These are phyloP conservation scores for Trametes versicolor DNA, from an alignment of 1,284 basidiomycete species.

Conservation along the genomic window DNA sequence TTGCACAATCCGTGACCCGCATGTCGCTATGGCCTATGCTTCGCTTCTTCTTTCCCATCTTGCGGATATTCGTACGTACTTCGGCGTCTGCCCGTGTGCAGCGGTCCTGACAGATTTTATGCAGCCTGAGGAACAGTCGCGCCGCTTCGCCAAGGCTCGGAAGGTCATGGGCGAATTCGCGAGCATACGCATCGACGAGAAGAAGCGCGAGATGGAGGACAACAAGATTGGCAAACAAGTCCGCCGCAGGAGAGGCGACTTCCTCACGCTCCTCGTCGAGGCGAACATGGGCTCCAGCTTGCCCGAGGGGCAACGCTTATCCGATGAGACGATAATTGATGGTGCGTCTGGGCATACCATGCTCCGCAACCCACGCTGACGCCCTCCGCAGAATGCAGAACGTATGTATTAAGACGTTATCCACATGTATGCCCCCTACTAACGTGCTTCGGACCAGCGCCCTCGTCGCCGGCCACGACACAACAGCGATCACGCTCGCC, in stretches of 20 bases:
- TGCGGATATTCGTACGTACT: slow-evolving; percentile 33
- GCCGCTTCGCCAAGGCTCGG: slow-evolving; percentile 31
- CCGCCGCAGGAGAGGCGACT: slow-evolving; percentile 35
- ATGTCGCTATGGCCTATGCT: slow-evolving; percentile 21
- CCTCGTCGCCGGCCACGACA: slow-evolving; percentile 81
- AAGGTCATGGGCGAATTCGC: slow-evolving; percentile 48
- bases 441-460: slow-evolving; percentile 43
- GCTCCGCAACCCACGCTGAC: neutral
- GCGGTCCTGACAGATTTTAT: neutral
- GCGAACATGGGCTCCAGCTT: slow-evolving; percentile 59
- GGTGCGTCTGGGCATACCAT: slow-evolving; percentile 49
- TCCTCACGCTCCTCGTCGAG: slow-evolving; percentile 49
- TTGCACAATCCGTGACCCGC: slow-evolving; percentile 23
- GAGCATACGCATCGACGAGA: slow-evolving; percentile 49
- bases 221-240: slow-evolving; percentile 32
- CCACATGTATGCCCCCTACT: neutral
- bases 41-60: slow-evolving; percentile 23
- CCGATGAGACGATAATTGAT: slow-evolving; percentile 63
- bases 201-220: slow-evolving; percentile 43
- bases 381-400: slow-evolving; percentile 16
- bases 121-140: slow-evolving; percentile 25
- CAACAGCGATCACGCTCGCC: slow-evolving; percentile 53
- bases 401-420: slow-evolving; percentile 3
- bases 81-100: no score
- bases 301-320: slow-evolving; percentile 52